Evolutionary conservation across 2,329 filamentous ascomycete genomes (phyloP).

Genomic region (Mycocentrospora acerina): DNA sequence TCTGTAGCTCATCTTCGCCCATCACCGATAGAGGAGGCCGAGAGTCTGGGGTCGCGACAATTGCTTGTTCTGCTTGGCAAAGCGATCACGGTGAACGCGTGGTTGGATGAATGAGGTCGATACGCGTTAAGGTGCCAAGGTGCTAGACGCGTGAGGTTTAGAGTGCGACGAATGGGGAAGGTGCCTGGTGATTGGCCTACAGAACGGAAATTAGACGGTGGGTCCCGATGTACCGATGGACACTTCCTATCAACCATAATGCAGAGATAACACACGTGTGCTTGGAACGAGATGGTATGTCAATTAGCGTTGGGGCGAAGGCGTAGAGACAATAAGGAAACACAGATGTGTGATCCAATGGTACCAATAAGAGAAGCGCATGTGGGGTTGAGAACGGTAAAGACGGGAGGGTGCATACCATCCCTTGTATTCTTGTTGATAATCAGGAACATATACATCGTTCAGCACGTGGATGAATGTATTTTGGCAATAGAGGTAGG

Average conservation of each 20-base stretch:
- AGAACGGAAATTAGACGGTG: conserved; percentile 1
- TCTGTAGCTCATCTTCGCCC: too few relatives aligned
- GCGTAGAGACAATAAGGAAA: too few relatives aligned
- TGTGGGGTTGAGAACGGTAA: neutral
- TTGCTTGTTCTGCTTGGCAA: too few relatives aligned
- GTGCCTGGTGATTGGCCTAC: neutral
- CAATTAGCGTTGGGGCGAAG: neutral
- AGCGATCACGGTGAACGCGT: too few relatives aligned
- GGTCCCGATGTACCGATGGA: neutral
- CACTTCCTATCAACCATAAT: conserved; percentile 1
- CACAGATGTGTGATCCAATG: neutral
- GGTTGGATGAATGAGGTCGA: neutral
- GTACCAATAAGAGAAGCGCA: neutral
- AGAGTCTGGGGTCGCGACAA: too few relatives aligned
- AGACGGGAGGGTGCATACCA: too few relatives aligned
- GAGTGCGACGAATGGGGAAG: neutral
- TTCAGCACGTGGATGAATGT: too few relatives aligned
- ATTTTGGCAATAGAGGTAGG: too few relatives aligned
- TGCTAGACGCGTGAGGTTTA: neutral
- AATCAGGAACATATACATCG: too few relatives aligned
- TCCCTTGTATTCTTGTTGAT: too few relatives aligned
- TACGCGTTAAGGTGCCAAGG: neutral
- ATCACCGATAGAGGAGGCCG: too few relatives aligned
- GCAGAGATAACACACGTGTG: neutral
- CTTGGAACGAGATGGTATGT: neutral